These are phyloP conservation scores for Phascolomyces articulosus DNA, from an alignment of 371 early-diverging fungal species.

Conservation along the genomic window DNA sequence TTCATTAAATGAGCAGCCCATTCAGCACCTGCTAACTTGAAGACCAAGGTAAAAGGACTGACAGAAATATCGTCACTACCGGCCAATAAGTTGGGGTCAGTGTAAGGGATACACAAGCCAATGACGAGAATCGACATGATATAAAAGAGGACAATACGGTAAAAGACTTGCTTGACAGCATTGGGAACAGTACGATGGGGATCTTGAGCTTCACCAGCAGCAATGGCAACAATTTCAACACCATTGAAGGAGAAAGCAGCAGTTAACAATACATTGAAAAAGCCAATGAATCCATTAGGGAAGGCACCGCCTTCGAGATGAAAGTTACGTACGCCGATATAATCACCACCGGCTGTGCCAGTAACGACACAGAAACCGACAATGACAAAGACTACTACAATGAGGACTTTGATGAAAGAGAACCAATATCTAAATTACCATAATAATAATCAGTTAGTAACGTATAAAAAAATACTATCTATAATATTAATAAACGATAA, in stretches of 20 bases:
- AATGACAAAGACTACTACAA: slow-evolving; percentile 72
- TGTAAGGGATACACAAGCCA: slow-evolving; percentile 72
- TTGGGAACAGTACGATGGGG: slow-evolving; percentile 75
- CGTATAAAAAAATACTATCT: too few relatives aligned
- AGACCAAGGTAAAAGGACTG: slow-evolving; percentile 78
- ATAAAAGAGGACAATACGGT: slow-evolving; percentile 78
- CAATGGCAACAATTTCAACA: slow-evolving; percentile 77
- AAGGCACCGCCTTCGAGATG: slow-evolving; percentile 75
- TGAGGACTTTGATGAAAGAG: slow-evolving; percentile 56
- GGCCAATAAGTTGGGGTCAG: slow-evolving; percentile 55
- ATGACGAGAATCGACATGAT: slow-evolving; percentile 74
- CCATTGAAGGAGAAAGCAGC: slow-evolving; percentile 90
- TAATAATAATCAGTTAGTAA: background rate
- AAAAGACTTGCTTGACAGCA: slow-evolving; percentile 77
- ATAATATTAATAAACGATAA: too few relatives aligned
- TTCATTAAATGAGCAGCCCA: slow-evolving; percentile 80
- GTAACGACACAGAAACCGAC: slow-evolving; percentile 78
- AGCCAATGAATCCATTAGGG: slow-evolving; percentile 73
- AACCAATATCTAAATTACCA: slow-evolving; percentile 50
- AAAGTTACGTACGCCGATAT: slow-evolving; percentile 68
- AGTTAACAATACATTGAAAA: slow-evolving; percentile 71
- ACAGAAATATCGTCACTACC: slow-evolving; percentile 49
- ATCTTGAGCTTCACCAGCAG: slow-evolving; percentile 75
- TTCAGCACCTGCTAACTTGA: slow-evolving; percentile 66
- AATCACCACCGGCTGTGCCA: slow-evolving; percentile 46